A percentile compares a stretch with the other conserved stretches of the same genome.
Evolutionary conservation across 495 filamentous ascomycete species (phyloP).

Genomic region (Aspergillus avenaceus): DNA sequence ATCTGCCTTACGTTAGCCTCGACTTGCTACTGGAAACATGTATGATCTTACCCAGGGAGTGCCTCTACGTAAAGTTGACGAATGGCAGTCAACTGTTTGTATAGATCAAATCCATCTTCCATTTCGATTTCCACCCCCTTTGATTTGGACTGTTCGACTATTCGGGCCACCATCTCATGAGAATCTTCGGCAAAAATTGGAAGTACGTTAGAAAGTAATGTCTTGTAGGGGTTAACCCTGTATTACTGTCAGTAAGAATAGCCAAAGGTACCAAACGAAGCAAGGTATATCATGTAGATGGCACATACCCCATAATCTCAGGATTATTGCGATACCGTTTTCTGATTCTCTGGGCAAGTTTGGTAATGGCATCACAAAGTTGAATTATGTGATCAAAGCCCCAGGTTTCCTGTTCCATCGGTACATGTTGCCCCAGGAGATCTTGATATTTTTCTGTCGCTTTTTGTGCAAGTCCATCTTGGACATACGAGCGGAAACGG

Average conservation of each 20-base stretch:
- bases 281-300: slow-evolving; percentile 7
- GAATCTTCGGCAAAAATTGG: slow-evolving; percentile 88
- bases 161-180: slow-evolving; percentile 72
- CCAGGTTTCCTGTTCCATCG: slow-evolving; percentile 72
- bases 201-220: slow-evolving; percentile 77
- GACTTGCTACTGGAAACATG: background rate
- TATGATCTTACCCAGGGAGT: slow-evolving; percentile 54
- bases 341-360: slow-evolving; percentile 77
- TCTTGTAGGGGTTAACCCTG: slow-evolving; percentile 72
- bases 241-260: slow-evolving; percentile 17
- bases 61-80: slow-evolving; percentile 70
- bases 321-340: slow-evolving; percentile 89
- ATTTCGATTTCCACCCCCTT: slow-evolving; percentile 72
- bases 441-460: slow-evolving; percentile 70
- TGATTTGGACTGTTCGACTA: slow-evolving; percentile 65
- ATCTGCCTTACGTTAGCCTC: slow-evolving; percentile 17
- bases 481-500: slow-evolving; percentile 64
- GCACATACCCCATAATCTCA: slow-evolving; percentile 73
- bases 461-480: slow-evolving; percentile 65
- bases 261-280: background rate
- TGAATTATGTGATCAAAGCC: slow-evolving; percentile 82
- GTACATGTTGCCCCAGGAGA: slow-evolving; percentile 68
- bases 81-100: slow-evolving; percentile 79
- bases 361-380: slow-evolving; percentile 78
- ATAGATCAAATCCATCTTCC: slow-evolving; percentile 90